Conservation (phyloP, 1,284 basidiomycete genomes). For the Vanrija sp. region DNA sequence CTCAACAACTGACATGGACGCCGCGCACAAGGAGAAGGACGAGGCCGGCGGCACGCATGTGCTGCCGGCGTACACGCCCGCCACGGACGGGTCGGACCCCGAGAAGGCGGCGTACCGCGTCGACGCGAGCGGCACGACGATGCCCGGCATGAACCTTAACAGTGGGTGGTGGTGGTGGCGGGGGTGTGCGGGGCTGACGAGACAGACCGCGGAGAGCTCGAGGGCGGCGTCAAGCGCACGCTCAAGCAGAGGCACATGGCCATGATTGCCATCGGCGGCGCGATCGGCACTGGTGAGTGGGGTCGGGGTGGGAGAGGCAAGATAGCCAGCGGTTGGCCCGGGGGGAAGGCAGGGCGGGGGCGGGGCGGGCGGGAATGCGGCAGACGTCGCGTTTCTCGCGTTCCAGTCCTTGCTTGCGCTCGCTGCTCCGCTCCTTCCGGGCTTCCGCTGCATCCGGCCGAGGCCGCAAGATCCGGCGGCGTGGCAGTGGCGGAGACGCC, state of each 20-base stretch:
- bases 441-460: no score
- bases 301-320: neutral
- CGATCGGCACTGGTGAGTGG: constrained; percentile 36
- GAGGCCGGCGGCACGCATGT: no score
- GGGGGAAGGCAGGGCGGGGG: neutral
- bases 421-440: no score
- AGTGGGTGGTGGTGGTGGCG: neutral
- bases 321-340: neutral
- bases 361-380: neutral
- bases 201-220: constrained; percentile 16
- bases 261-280: constrained; percentile 54
- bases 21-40: no score
- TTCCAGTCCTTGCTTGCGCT: no score
- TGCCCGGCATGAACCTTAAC: neutral
- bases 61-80: neutral
- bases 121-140: neutral
- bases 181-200: no score
- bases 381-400: neutral
- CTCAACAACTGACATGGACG: no score
- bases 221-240: constrained; percentile 36
- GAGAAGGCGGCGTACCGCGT: neutral
- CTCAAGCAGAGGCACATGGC: constrained; percentile 47
- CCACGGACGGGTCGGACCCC: neutral
- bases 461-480: no score
- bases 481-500: no score